Conservation (phyloP, 257 asterid species). For the Nicotiana undulata region DNA sequence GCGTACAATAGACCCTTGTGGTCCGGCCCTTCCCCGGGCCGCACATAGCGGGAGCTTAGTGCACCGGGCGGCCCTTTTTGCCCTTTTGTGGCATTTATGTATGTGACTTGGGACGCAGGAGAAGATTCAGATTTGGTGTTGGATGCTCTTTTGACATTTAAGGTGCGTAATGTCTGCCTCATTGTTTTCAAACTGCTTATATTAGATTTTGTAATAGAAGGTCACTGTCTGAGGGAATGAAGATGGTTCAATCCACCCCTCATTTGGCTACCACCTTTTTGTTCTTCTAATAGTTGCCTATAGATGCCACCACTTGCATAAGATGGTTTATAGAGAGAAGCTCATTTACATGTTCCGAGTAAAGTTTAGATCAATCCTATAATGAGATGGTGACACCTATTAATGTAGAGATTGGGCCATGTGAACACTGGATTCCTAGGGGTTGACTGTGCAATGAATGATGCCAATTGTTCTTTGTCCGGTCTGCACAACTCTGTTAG, state of each 20-base stretch:
- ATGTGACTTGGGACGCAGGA: constrained; percentile 32
- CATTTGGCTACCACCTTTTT: not conserved
- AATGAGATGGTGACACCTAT: not conserved
- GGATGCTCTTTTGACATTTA: constrained; percentile 49
- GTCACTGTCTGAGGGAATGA: not conserved
- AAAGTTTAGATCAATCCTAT: not conserved
- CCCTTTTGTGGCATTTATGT: not conserved
- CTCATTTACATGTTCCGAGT: not conserved
- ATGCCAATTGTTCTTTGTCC: too few relatives aligned
- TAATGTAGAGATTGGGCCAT: not conserved
- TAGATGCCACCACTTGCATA: not conserved
- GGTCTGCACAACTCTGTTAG: not conserved
- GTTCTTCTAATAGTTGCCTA: not conserved
- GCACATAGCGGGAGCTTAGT: too few relatives aligned
- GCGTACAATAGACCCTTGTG: too few relatives aligned
- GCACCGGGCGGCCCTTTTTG: too few relatives aligned
- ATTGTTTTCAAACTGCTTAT: not conserved
- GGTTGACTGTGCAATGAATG: too few relatives aligned
- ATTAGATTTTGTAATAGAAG: not conserved
- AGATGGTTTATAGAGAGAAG: not conserved
- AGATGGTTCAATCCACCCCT: not conserved
- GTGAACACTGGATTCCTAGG: not conserved
- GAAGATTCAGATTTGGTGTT: constrained; percentile 42
- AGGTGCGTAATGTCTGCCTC: constrained; percentile 32
- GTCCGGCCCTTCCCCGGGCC: too few relatives aligned